These are phyloP conservation scores for Grosmannia clavigera DNA, from an alignment of 2,329 filamentous ascomycete genomes.

Conservation along the genomic window DNA sequence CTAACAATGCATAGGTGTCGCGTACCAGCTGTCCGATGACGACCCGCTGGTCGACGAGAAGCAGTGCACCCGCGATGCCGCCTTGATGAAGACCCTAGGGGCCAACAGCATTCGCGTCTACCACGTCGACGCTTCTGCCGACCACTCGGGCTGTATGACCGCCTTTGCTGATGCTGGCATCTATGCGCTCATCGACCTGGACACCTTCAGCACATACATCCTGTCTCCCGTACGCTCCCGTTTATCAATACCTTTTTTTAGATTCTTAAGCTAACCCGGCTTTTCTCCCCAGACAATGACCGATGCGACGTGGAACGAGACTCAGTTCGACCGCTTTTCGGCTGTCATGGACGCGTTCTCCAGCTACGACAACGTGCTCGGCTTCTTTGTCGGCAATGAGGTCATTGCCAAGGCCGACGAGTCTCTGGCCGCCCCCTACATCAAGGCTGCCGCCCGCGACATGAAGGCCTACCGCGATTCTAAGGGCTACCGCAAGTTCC, in stretches of 20 bases:
- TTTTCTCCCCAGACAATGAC: slow-evolving; percentile 37
- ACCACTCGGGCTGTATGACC: slow-evolving; percentile 72
- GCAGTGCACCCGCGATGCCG: slow-evolving; percentile 65
- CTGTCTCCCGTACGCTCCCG: slow-evolving; percentile 34
- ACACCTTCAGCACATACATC: slow-evolving; percentile 60
- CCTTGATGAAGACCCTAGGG: slow-evolving; percentile 67
- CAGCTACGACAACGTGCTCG: slow-evolving; percentile 65
- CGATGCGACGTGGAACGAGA: slow-evolving; percentile 57
- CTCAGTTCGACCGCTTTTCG: slow-evolving; percentile 55
- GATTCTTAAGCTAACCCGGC: neutral
- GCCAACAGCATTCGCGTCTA: slow-evolving; percentile 81
- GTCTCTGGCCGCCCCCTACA: slow-evolving; percentile 59
- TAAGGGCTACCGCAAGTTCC: slow-evolving; percentile 69
- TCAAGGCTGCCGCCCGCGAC: slow-evolving; percentile 71
- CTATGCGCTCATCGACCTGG: slow-evolving; percentile 74
- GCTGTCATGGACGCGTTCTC: slow-evolving; percentile 68
- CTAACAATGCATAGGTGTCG: slow-evolving; percentile 44
- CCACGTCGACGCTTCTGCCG: slow-evolving; percentile 59
- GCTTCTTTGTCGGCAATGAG: slow-evolving; percentile 83
- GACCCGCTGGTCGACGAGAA: slow-evolving; percentile 66
- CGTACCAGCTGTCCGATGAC: slow-evolving; percentile 51
- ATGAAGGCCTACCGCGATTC: slow-evolving; percentile 68
- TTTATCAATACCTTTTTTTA: neutral
- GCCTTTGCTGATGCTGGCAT: slow-evolving; percentile 70
- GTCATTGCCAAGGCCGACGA: slow-evolving; percentile 54